phyloP scores from a whole-genome alignment of 2,329 filamentous ascomycete genomes.

The Aspergillus ruber region DNA sequence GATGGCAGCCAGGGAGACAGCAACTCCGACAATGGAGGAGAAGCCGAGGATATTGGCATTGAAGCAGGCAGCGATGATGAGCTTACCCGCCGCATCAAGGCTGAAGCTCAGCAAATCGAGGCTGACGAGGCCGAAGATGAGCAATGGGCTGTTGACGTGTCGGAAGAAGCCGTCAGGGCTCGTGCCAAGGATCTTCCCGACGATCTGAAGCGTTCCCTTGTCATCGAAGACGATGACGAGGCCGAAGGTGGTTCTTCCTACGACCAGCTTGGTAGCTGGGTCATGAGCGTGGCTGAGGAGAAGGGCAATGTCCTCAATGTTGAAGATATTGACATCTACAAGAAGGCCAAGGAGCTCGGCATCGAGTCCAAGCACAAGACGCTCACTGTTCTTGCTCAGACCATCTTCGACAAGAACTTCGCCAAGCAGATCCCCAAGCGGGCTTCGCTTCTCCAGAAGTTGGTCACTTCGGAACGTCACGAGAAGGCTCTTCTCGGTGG shows the following conservation, averaged over 20 bases:
- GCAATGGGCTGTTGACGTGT: conserved; percentile 95
- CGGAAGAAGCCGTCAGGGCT: conserved; percentile 87
- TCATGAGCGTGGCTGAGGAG: conserved; percentile 64
- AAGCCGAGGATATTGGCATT: conserved; percentile 58
- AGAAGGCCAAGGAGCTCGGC: conserved; percentile 94
- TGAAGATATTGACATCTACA: conserved; percentile 82
- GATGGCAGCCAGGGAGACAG: conserved; percentile 61
- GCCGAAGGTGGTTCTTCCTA: conserved; percentile 78
- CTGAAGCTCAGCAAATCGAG: conserved; percentile 66
- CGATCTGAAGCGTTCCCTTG: conserved; percentile 88
- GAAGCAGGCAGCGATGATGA: conserved; percentile 86
- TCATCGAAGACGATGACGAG: conserved; percentile 70
- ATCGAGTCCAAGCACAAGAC: conserved; percentile 94
- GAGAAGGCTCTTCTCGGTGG: conserved; percentile 94
- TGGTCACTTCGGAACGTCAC: conserved; percentile 85
- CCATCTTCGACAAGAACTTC: conserved; percentile 87
- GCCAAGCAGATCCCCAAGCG: conserved; percentile 79
- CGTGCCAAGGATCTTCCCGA: conserved; percentile 88
- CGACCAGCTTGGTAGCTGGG: conserved; percentile 89
- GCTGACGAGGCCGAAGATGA: conserved; percentile 69
- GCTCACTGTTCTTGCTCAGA: conserved; percentile 83
- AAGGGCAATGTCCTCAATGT: conserved; percentile 70
- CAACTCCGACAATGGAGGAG: conserved; percentile 56
- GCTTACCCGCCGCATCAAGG: conserved; percentile 68
- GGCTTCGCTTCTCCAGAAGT: conserved; percentile 81